phyloP scores from a whole-genome alignment of 2,329 filamentous ascomycete species.

The Lasiodiplodia gonubiensis region DNA sequence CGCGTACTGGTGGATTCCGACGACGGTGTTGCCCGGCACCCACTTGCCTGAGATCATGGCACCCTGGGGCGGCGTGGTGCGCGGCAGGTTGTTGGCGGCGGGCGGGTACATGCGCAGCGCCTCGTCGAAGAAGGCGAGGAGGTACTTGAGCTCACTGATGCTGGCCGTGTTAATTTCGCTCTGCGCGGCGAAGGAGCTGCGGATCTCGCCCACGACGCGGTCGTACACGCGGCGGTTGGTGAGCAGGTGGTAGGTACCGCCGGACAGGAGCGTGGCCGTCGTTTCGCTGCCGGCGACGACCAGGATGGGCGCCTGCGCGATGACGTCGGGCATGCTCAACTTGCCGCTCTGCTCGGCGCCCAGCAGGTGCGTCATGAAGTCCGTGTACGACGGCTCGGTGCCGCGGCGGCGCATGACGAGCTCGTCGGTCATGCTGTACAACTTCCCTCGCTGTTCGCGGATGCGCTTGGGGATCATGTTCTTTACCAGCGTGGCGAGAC shows the following conservation, averaged over 20 bases:
- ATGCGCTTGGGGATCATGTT: not conserved
- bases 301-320: not conserved
- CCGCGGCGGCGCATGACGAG: conserved; percentile 23
- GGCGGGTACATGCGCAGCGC: conserved; percentile 51
- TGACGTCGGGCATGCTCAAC: not conserved
- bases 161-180: conserved; percentile 44
- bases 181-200: conserved; percentile 33
- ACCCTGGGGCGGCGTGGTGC: conserved; percentile 43
- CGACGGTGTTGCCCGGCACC: conserved; percentile 41
- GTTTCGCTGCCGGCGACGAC: conserved; percentile 54
- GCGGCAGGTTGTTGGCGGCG: conserved; percentile 41
- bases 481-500: not conserved
- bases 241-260: conserved; percentile 46
- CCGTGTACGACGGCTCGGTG: conserved; percentile 6
- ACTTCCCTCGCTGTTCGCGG: not conserved
- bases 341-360: not conserved
- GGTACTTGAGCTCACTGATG: conserved; percentile 41
- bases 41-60: conserved; percentile 44
- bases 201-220: conserved; percentile 38
- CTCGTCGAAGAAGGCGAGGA: conserved; percentile 50
- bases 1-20: conserved; percentile 30
- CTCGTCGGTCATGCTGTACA: conserved; percentile 10
- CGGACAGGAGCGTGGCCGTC: conserved; percentile 49
- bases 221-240: conserved; percentile 40
- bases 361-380: conserved; percentile 18